These are phyloP conservation scores for Adansonia madagascariensis DNA, from an alignment of 441 rosid genomes.

Conservation along the genomic window DNA sequence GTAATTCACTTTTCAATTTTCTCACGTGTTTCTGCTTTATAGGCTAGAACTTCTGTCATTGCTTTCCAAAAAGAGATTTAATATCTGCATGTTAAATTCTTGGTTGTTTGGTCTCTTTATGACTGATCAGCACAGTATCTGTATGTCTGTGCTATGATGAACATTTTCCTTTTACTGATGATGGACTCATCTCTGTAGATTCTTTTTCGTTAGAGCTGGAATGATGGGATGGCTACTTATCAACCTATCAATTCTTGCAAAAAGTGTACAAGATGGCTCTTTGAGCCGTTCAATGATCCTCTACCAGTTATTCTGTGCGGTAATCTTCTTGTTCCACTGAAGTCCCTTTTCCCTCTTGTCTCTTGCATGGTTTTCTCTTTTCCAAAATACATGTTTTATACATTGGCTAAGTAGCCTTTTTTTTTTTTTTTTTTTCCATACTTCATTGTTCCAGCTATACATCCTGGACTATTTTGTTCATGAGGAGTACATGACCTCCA, in stretches of 20 bases:
- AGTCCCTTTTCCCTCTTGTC: constrained; percentile 17
- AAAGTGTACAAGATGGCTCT: constrained; percentile 54
- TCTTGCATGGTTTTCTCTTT: too few species aligned
- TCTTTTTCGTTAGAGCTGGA: constrained; percentile 96
- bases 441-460: constrained; percentile 57
- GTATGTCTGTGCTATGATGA: neutral
- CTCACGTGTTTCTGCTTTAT: neutral
- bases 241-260: constrained; percentile 78
- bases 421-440: neutral
- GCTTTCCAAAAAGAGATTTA: neutral
- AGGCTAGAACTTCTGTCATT: neutral
- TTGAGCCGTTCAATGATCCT: constrained; percentile 77
- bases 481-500: constrained; percentile 81
- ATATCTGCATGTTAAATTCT: neutral
- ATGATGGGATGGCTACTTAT: constrained; percentile 98
- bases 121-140: neutral
- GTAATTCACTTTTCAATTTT: constrained; percentile 27
- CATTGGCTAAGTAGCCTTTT: constrained; percentile 30
- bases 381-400: neutral
- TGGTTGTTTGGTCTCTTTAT: constrained; percentile 7
- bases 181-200: constrained; percentile 48
- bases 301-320: constrained; percentile 75
- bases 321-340: constrained; percentile 44
- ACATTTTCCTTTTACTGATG: constrained; percentile 23
- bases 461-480: constrained; percentile 77